Evolutionary conservation across 2,329 filamentous ascomycete genomes (phyloP), one percentile per base, ranked within the genome.

Genomic region (Monosporascus sp.): DNA sequence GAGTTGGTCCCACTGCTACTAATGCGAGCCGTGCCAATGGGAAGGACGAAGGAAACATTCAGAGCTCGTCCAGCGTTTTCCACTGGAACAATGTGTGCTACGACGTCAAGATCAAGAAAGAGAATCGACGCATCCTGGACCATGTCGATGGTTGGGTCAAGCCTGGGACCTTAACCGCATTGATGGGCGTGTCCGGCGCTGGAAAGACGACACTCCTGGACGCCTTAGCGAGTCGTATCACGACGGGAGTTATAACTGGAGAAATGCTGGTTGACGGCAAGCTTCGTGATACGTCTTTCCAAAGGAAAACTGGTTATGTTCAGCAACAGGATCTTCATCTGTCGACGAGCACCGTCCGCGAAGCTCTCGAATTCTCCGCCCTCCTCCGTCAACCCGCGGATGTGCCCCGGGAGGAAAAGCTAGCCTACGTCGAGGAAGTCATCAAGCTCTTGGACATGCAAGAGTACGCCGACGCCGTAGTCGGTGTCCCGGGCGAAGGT

Each of bases 111-210:
- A 91, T 96, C 72, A 95, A 95, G 75, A 77, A 77, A 15, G 83
- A 93, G 62, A 73, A 78, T 1, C 82, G 90, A 17, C 83, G 87
- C 44, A 88, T 97, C 63, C 75, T 97, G 54, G 86, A 96, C 62
- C 77, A 94, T 57, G 89, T 96, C 14, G 88, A 95, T 65, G 92
- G 92, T 37, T 97, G 90, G 89, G 90, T 97, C 55, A 94, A 95
- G 71, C 92, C 92, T 3, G 92, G 92, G 55, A 96, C 90, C 17
- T 70, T 96, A 51, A 96, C 91, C 14, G 91, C 90, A 39, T 77
- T 96, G 3, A 96, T 96, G 91, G 89, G 90, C 73, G 89, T 92
- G 7, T 91, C 88, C 35, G 91, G 92, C 60, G 92, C 92, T n/a
- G 92, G 92, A 54, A 97, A 97, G 71, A 97, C 92, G 0, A 96